Evolutionary conservation across 495 filamentous ascomycete genomes (phyloP).

Genomic region (Penicillium samsonianum): DNA sequence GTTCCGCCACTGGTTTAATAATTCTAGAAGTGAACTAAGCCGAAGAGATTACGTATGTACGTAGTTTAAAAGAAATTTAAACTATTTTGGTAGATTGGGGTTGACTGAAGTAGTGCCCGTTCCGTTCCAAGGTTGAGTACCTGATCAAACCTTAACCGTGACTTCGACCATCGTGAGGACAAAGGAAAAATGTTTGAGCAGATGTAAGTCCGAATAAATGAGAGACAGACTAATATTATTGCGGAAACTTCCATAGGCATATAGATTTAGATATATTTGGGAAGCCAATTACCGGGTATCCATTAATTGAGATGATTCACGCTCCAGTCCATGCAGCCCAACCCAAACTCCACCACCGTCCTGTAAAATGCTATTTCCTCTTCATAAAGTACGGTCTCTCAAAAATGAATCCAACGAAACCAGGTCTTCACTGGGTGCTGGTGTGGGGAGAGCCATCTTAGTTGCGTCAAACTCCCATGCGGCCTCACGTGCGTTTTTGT

Average conservation of each 20-base stretch:
- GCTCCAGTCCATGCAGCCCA: conserved; percentile 20
- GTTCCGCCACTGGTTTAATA: neutral
- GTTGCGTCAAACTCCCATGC: conserved; percentile 46
- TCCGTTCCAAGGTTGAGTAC: neutral
- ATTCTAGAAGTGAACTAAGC: neutral
- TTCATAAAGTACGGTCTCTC: conserved; percentile 19
- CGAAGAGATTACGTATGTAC: no score
- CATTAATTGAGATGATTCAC: conserved; percentile 1
- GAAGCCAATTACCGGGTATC: conserved; percentile 14
- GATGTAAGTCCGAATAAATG: neutral
- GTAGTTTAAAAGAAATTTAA: neutral
- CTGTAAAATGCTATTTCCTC: neutral
- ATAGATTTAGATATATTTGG: no score
- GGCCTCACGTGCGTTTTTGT: conserved; percentile 31
- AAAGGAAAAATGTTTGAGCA: no score
- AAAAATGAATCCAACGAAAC: conserved; percentile 28
- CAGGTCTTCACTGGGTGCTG: conserved; percentile 26
- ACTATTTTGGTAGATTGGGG: neutral
- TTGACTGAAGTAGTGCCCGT: neutral
- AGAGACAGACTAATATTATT: no score
- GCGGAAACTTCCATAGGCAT: no score
- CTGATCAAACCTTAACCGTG: neutral
- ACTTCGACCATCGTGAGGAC: neutral
- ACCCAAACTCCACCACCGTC: conserved; percentile 16
- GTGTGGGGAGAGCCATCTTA: conserved; percentile 30